Base-by-base conservation (phyloP, 2,329 filamentous ascomycete species). In the Colletotrichum falcatum region DNA sequence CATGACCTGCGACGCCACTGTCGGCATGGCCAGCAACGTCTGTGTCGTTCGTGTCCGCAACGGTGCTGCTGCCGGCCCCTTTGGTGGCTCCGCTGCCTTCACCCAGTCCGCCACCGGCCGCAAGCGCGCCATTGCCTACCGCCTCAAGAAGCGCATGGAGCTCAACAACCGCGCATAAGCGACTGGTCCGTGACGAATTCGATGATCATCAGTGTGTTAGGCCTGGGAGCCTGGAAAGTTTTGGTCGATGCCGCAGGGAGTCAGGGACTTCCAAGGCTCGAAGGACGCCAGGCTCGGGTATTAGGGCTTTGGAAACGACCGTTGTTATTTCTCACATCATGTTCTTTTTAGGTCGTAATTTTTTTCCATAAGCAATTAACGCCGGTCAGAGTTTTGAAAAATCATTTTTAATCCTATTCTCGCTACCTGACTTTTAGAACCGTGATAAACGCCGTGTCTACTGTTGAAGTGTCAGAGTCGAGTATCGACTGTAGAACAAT, bases 31-130 rank as follows among this genome's bases (percentile, higher is more conserved):
- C 18, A 75, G 82, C 71, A 89, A 89, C 75, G 89, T 92, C 74
- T 92, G 90, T 81, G 80, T 92, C 68, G 89, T 90, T 39, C 87
- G 89, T 69, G 82, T 92, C 67, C 86, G 88, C 77, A 92, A 92
- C 82, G 75, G 79, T 4, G 87, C 90, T 16, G 80, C 85, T 23
- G 89, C 90, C 12, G 90, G 90, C 6, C 90, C 90, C 28, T 92
- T 92, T 73, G 90, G 90, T 76, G 90, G 90, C 63, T 89, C 88
- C 18, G 89, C 85, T 39, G 90, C 89, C 39, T 92, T 92, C 79
- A 91, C 89, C 0, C 88, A 90, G 84, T 85, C 83, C 65, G 65
- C 85, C 18, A 83, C 83, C 20, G 87, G 87, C 23, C 84, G 86
- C 80, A 91, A 90, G 87, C 84, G 89, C 58, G 88, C 89, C 48